phyloP scores from a whole-genome alignment of 352 stramenopile genomes.

The Phytophthora europaea region DNA sequence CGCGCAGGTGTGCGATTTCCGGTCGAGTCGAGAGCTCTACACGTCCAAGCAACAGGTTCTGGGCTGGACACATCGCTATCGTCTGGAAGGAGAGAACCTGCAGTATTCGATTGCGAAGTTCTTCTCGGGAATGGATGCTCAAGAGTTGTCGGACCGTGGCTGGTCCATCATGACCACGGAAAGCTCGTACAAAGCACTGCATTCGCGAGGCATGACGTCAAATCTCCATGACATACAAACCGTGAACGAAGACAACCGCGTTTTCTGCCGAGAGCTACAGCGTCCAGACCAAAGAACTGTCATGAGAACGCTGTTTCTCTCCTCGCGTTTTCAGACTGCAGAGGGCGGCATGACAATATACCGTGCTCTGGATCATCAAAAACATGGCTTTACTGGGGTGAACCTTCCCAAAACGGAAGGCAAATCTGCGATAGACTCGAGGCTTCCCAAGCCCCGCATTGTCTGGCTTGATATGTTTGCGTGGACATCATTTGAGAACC shows the following conservation, averaged over 20 bases:
- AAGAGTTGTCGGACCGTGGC: constrained; percentile 37
- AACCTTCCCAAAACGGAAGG: not conserved
- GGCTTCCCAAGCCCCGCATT: constrained; percentile 15
- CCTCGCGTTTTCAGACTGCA: constrained; percentile 49
- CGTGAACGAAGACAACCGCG: constrained; percentile 48
- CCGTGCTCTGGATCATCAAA: constrained; percentile 44
- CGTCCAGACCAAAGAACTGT: constrained; percentile 30
- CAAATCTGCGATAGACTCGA: not conserved
- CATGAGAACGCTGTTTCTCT: constrained; percentile 50
- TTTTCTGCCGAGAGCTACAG: constrained; percentile 48
- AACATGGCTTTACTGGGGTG: constrained; percentile 25
- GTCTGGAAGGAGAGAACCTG: constrained; percentile 30
- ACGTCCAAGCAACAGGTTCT: constrained; percentile 43
- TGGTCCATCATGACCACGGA: constrained; percentile 51
- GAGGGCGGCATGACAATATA: constrained; percentile 51
- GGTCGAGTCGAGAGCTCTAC: constrained; percentile 36
- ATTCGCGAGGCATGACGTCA: constrained; percentile 45
- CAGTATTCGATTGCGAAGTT: constrained; percentile 55
- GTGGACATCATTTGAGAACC: constrained; percentile 38
- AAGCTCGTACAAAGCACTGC: constrained; percentile 39
- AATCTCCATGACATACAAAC: constrained; percentile 40
- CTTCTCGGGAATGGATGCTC: constrained; percentile 37
- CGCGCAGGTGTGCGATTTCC: constrained; percentile 32
- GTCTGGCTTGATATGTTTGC: constrained; percentile 49
- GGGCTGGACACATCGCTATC: constrained; percentile 50